Evolutionary conservation across 352 stramenopile species (phyloP).

Genomic region (Pythium biforme): DNA sequence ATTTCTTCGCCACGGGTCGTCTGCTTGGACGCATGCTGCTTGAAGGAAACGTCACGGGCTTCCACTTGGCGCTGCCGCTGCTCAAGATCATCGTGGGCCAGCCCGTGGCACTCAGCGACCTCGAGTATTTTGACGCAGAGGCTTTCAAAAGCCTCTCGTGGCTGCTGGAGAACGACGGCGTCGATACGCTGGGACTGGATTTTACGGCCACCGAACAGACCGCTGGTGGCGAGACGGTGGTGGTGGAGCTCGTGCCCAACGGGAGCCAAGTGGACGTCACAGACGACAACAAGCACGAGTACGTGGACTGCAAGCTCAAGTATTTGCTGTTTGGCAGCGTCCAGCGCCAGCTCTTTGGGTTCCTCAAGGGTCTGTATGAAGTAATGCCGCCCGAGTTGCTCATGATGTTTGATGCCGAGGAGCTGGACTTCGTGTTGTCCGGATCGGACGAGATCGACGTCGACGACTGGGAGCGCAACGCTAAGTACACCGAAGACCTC

Average conservation of each 20-base stretch:
- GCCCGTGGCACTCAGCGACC: conserved; percentile 92
- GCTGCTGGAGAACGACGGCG: conserved; percentile 55
- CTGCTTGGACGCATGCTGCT: conserved; percentile 60
- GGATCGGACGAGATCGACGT: conserved; percentile 88
- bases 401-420: conserved; percentile 93
- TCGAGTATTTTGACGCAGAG: conserved; percentile 80
- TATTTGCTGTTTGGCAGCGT: conserved; percentile 87
- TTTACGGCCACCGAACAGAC: conserved; percentile 50
- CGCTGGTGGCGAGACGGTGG: conserved; percentile 14
- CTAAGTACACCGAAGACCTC: conserved; percentile 41
- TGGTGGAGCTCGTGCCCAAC: conserved; percentile 54
- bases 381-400: conserved; percentile 87
- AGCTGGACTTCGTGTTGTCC: conserved; percentile 91
- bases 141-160: conserved; percentile 60
- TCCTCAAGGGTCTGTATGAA: conserved; percentile 91
- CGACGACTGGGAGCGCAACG: conserved; percentile 75
- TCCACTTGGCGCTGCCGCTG: conserved; percentile 93
- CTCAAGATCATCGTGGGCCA: conserved; percentile 97
- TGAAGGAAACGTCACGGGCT: conserved; percentile 93
- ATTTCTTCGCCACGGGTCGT: conserved; percentile 55
- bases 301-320: conserved; percentile 88
- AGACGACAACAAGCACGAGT: conserved; percentile 93
- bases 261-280: conserved; percentile 81
- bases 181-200: conserved; percentile 54
- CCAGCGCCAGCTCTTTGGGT: conserved; percentile 52